Conservation (phyloP, 129 eudicot species). For the Centaurea solstitialis region DNA sequence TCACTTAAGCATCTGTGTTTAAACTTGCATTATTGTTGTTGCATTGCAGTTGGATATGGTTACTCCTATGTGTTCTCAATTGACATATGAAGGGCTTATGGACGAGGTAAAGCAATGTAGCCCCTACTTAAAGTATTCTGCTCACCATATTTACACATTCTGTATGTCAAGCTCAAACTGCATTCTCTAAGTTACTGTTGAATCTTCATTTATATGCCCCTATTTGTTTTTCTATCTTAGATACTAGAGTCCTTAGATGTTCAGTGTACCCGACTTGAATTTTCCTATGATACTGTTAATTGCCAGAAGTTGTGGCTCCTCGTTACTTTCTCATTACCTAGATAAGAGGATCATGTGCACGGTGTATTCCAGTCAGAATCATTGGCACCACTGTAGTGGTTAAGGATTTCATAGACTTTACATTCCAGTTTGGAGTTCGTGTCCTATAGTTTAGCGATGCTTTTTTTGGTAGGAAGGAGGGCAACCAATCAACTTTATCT, state of each 20-base stretch:
- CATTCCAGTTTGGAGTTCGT: background rate
- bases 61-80: constrained; percentile 94
- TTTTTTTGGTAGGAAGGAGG: background rate
- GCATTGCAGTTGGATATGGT: constrained; percentile 97
- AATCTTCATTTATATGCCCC: background rate
- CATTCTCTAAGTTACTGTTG: background rate
- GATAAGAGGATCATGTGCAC: background rate
- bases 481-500: background rate
- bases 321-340: background rate
- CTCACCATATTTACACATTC: background rate
- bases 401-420: background rate
- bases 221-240: background rate
- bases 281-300: no score
- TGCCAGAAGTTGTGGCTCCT: no score
- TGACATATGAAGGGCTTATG: constrained; percentile 93
- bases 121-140: constrained; percentile 1
- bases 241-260: background rate
- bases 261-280: background rate
- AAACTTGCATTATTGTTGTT: constrained; percentile 28
- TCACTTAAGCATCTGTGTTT: background rate
- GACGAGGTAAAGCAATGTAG: constrained; percentile 67
- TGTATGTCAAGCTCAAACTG: background rate
- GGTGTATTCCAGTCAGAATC: background rate
- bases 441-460: background rate
- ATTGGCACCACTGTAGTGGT: background rate